Percentiles rank a stretch among this genome's conserved stretches.
Conservation (phyloP, 257 asterid species). For the Solanum rostratum region DNA sequence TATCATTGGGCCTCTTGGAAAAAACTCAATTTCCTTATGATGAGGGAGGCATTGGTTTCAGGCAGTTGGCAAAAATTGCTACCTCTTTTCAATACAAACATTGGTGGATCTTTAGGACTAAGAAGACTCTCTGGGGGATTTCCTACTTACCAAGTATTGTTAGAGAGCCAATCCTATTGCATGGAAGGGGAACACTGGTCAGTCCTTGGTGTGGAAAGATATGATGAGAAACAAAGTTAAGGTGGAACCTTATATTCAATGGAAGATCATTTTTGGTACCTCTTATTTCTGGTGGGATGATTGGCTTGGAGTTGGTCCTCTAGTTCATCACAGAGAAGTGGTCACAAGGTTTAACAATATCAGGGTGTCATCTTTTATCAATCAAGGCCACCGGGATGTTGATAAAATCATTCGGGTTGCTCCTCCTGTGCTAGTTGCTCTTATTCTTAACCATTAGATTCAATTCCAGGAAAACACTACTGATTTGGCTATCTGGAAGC, state of each 20-base stretch:
- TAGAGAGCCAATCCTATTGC: not conserved
- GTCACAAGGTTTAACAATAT: rapidly evolving
- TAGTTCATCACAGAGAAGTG: rapidly evolving
- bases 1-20: not conserved
- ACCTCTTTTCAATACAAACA: not conserved
- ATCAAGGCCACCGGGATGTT: too few relatives aligned
- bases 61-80: rapidly evolving
- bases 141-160: not conserved
- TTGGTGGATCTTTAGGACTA: not conserved
- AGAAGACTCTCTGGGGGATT: rapidly evolving
- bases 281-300: not conserved
- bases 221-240: not conserved
- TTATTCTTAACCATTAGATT: too few relatives aligned
- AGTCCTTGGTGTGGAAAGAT: rapidly evolving
- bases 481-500: too few relatives aligned
- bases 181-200: not conserved
- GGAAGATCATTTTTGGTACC: rapidly evolving
- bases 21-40: not conserved
- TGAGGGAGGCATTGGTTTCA: rapidly evolving
- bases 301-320: not conserved
- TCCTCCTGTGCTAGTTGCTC: too few relatives aligned
- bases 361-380: too few relatives aligned
- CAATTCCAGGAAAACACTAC: too few relatives aligned
- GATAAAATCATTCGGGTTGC: too few relatives aligned
- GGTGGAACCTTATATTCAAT: rapidly evolving